phyloP scores from a whole-genome alignment of 495 filamentous ascomycete species.

The Aspergillus leporis region DNA sequence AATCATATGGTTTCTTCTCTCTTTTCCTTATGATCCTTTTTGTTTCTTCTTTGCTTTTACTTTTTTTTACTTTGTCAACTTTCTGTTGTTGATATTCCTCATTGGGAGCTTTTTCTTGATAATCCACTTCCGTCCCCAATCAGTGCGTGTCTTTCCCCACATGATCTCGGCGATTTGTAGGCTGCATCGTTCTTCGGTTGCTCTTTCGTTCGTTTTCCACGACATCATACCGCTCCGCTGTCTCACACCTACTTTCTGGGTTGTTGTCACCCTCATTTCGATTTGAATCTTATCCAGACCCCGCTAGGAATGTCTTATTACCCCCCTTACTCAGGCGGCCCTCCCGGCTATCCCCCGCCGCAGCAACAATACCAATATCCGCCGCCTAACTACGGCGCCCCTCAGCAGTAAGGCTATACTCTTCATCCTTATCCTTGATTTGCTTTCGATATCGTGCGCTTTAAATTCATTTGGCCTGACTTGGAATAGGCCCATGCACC shows the following conservation, averaged over 20 bases:
- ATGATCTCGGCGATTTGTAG: constrained; percentile 19
- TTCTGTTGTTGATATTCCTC: no score
- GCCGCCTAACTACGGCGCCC: constrained; percentile 24
- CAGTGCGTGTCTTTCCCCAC: constrained; percentile 16
- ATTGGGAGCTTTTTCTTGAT: neutral
- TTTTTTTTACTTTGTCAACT: neutral
- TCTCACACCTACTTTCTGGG: constrained; percentile 9
- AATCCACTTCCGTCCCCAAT: constrained; percentile 2
- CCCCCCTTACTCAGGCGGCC: constrained; percentile 46
- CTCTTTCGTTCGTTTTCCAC: constrained; percentile 13
- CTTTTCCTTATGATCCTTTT: neutral
- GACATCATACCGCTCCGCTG: constrained; percentile 2
- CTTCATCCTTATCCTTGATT: neutral
- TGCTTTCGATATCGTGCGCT: neutral
- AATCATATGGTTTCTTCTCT: neutral
- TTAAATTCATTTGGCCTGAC: constrained; percentile 4
- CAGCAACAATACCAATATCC: constrained; percentile 32
- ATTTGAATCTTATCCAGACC: constrained; percentile 1
- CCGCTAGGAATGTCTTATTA: constrained; percentile 52
- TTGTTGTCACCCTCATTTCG: neutral
- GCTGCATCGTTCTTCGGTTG: constrained; percentile 24
- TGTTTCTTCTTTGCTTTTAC: neutral
- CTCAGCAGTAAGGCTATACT: constrained; percentile 7
- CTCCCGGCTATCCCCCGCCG: constrained; percentile 52
- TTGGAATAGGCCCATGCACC: constrained; percentile 32